Evolutionary conservation across 129 eudicot genomes (phyloP).

Genomic region (Kitagawia praeruptora): DNA sequence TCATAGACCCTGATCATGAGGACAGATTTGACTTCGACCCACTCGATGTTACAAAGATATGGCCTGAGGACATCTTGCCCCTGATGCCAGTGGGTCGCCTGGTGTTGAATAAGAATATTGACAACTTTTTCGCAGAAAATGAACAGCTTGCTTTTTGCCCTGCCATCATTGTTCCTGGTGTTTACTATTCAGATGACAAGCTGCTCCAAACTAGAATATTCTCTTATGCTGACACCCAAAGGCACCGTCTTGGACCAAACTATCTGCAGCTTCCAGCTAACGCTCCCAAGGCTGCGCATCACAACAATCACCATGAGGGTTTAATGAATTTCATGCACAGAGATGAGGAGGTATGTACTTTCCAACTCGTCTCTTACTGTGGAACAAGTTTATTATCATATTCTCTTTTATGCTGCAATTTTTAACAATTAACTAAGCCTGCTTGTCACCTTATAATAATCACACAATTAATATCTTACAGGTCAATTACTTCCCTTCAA

Average conservation of each 20-base stretch:
- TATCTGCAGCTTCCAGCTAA: slow-evolving; percentile 76
- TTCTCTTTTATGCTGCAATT: neutral
- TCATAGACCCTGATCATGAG: slow-evolving; percentile 62
- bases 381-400: neutral
- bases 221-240: slow-evolving; percentile 71
- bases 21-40: slow-evolving; percentile 77
- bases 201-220: slow-evolving; percentile 65
- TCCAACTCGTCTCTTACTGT: neutral
- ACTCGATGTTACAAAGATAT: slow-evolving; percentile 70
- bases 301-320: slow-evolving; percentile 78
- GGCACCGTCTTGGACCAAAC: slow-evolving; percentile 83
- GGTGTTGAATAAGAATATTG: slow-evolving; percentile 77
- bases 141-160: slow-evolving; percentile 82
- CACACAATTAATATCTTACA: slow-evolving; percentile 14
- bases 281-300: slow-evolving; percentile 76
- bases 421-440: neutral
- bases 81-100: slow-evolving; percentile 77
- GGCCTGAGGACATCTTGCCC: slow-evolving; percentile 78
- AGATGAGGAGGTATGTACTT: slow-evolving; percentile 62
- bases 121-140: slow-evolving; percentile 82
- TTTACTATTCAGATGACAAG: slow-evolving; percentile 74
- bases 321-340: slow-evolving; percentile 71
- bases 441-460: neutral
- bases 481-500: slow-evolving; percentile 79
- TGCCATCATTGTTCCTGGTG: slow-evolving; percentile 61